Base-by-base conservation (phyloP, 1,284 basidiomycete genomes). In the Boletus smithii region DNA sequence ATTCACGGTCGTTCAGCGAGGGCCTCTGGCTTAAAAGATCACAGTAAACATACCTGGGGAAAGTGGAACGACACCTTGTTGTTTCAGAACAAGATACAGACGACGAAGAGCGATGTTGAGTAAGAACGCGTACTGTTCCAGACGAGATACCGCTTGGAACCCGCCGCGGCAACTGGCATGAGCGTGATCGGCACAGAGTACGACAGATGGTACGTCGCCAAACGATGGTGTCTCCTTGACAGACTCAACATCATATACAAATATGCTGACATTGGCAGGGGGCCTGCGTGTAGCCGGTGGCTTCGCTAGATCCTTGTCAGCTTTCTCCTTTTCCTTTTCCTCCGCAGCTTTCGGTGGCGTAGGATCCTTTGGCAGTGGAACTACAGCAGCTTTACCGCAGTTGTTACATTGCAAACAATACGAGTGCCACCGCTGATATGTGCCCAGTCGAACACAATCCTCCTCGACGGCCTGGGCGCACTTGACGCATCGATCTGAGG, bases 71-170 rank as follows among this genome's bases (percentile, higher is more conserved):
- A 94, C 88, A 24, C 95, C 94, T 56, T 93, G 85, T 70, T 92
- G 90, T 73, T 92, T 89, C 62, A 98, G 75, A 49, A 98, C 77
- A 35, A 92, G 80, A 69, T 94, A 97, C 46, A 99, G 74, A 59
- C 95, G 80, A 55, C 95, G 81, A 46, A 99, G 76, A 5, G 95
- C 97, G 16, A 99, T 97, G 59, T 98, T 95, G 45, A 99, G 74
- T 51, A 99, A 71, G 74, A 97, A 99, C 0, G 97, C 91, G 68
- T 97, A 99, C 67, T 99, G 95, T 73, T 99, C 95, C 56, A 99
- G 72, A 51, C 95, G 78, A 44, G 95, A 93, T 14, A 97, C 95
- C 13, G 89, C 78, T 63, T 91, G 87, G 70, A 99, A 97, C 8
- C 94, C 94, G 17, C 72, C 61, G 38, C 83, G 73, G 57, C 85